These are phyloP conservation scores for Plectranthus barbatus DNA, from an alignment of 257 asterid genomes.

Conservation along the genomic window DNA sequence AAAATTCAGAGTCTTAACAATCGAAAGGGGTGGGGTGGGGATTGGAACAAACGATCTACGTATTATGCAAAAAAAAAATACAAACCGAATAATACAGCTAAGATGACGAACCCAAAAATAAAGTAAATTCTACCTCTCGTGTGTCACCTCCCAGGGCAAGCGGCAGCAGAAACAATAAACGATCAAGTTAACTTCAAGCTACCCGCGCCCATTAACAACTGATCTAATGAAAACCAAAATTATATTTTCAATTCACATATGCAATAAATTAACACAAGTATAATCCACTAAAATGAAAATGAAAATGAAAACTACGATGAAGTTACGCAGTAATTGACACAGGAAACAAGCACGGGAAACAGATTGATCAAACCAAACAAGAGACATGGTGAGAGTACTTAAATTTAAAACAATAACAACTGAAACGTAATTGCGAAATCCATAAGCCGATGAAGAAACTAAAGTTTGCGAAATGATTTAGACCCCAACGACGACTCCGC, in stretches of 20 bases:
- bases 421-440: background rate
- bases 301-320: background rate
- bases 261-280: background rate
- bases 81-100: no score
- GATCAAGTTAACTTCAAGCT: conserved; percentile 10
- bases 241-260: background rate
- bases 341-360: conserved; percentile 1
- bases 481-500: conserved; percentile 16
- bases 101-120: background rate
- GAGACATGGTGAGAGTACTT: background rate
- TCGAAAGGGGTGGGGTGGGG: background rate
- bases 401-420: background rate
- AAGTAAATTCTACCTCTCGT: conserved; percentile 1
- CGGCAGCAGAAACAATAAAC: conserved; percentile 15
- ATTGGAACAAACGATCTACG: background rate
- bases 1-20: background rate
- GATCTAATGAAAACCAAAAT: conserved; percentile 12
- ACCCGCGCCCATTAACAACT: conserved; percentile 21
- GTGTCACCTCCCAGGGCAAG: conserved; percentile 1
- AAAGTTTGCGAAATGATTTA: conserved; percentile 15
- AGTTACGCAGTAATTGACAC: conserved; percentile 1
- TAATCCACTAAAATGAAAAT: background rate
- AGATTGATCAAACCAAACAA: background rate
- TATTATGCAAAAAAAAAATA: background rate
- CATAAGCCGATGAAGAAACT: background rate